Base-by-base conservation (phyloP, 1,284 basidiomycete genomes). In the Cutaneotrichosporon cavernicola region DNA sequence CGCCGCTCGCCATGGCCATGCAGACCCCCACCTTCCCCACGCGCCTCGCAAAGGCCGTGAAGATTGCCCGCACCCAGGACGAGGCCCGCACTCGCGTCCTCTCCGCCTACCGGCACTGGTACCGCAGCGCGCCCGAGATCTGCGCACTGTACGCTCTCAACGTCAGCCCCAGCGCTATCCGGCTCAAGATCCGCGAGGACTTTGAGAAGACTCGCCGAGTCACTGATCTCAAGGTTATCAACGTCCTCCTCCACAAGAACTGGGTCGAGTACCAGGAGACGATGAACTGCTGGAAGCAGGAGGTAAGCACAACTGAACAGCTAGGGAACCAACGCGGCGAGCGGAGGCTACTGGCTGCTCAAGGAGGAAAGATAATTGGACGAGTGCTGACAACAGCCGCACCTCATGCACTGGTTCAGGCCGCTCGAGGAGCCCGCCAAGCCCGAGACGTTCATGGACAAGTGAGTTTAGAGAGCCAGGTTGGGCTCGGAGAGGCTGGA, bases 231-330 rank as follows among this genome's bases (percentile, higher is more conserved):
- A 87, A 88, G 62, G 88, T 91, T 51, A 88, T 97, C 77, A 93
- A 99, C 78, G 83, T 97, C 58, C 84, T 98, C 72, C 79, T 98
- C 58, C 86, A 89, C 80, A 98, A 98, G 85, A 86, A 87, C 66
- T 84, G 88, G 69, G 89, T 89, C 81, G 94, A 97, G 73, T 94
- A 88, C 77, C 97, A 99, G 84, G 97, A 95, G 84, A 90, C 90
- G 56, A 86, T 97, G 85, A 97, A 97, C 78, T 86, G 86, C 71
- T 97, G 94, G 94, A 95, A 95, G 80, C 90, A 91, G 83, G 79
- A 82, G 70, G 81, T 82, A 71, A 70, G 80, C 47, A 5, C 34
- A 36, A 8, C 21, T 16, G 50, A 16, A 11, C 26, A 6, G 16
- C 30, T 9, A 34, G 47, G 3, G 9, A 30, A 18, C 8, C 11